These are phyloP conservation scores for Gynandropsis gynandra DNA, from an alignment of 345 rosid genomes.

Conservation along the genomic window DNA sequence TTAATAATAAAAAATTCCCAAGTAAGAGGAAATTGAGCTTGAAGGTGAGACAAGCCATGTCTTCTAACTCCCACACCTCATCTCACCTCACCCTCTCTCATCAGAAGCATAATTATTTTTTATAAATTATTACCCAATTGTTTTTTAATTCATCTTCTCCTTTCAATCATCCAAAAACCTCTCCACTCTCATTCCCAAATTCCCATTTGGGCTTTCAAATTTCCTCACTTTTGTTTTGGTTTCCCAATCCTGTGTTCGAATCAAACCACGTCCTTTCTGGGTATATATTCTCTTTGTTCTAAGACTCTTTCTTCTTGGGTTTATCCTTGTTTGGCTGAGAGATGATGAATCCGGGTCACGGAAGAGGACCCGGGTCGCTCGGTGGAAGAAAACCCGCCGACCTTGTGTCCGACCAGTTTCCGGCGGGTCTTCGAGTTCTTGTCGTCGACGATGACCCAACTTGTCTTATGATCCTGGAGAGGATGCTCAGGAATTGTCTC, in stretches of 20 bases:
- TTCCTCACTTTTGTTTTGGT: neutral
- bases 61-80: constrained; percentile 33
- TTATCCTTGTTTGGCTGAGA: constrained; percentile 16
- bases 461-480: constrained; percentile 86
- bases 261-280: constrained; percentile 6
- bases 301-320: neutral
- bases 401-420: constrained; percentile 54
- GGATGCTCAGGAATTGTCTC: constrained; percentile 73
- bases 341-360: constrained; percentile 61
- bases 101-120: too few relatives aligned
- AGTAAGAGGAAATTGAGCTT: constrained; percentile 38
- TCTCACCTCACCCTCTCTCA: constrained; percentile 30
- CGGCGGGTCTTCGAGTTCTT: constrained; percentile 78
- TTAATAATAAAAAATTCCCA: constrained; percentile 13
- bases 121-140: too few relatives aligned
- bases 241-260: constrained; percentile 9
- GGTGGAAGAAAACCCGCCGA: constrained; percentile 45
- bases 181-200: constrained; percentile 21
- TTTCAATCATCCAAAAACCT: constrained; percentile 27
- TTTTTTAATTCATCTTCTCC: too few relatives aligned
- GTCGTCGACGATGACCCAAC: constrained; percentile 97
- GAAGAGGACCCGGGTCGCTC: constrained; percentile 59
- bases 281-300: constrained; percentile 15
- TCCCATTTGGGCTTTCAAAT: constrained; percentile 6
- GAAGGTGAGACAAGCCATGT: constrained; percentile 45